A percentile compares a stretch with the other conserved stretches of the same genome.
These are phyloP conservation scores for Sugiyamaella smithiae DNA, from an alignment of 805 yeast genomes.

Conservation along the genomic window DNA sequence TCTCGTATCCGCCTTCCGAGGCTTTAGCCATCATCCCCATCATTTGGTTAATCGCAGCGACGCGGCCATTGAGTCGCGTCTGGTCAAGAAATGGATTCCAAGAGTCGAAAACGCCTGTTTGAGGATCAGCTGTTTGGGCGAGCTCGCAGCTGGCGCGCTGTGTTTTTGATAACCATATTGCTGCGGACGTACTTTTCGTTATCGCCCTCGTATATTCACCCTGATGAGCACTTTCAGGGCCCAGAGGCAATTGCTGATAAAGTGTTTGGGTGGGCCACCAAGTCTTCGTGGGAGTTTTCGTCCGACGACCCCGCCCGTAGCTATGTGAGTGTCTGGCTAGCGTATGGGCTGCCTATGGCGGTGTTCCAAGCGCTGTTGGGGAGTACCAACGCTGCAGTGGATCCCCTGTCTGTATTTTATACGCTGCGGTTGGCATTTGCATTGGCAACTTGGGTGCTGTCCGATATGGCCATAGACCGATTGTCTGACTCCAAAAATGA, in stretches of 20 bases:
- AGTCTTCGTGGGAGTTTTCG: constrained; percentile 82
- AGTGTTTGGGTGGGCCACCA: constrained; percentile 44
- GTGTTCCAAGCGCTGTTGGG: constrained; percentile 36
- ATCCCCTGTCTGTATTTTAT: constrained; percentile 53
- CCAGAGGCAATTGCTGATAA: constrained; percentile 63
- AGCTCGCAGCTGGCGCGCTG: constrained; percentile 45
- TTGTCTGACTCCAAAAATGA: constrained; percentile 51
- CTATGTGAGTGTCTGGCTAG: constrained; percentile 59
- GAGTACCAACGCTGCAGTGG: constrained; percentile 22
- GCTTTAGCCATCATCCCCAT: no score
- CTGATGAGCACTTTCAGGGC: constrained; percentile 96
- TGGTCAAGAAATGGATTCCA: neutral
- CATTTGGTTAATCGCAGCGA: no score
- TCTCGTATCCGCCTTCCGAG: no score
- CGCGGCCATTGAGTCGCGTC: constrained; percentile 4
- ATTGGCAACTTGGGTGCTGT: constrained; percentile 36
- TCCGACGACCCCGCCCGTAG: constrained; percentile 62
- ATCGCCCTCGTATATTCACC: constrained; percentile 85
- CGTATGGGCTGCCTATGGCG: constrained; percentile 64
- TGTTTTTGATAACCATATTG: constrained; percentile 45
- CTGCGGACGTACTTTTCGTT: constrained; percentile 56
- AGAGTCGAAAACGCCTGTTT: neutral
- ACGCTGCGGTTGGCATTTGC: constrained; percentile 50
- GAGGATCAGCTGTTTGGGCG: constrained; percentile 9
- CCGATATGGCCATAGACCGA: constrained; percentile 44